Base-by-base conservation (phyloP, 768 basidiomycete genomes). In the Mycena galopus region DNA sequence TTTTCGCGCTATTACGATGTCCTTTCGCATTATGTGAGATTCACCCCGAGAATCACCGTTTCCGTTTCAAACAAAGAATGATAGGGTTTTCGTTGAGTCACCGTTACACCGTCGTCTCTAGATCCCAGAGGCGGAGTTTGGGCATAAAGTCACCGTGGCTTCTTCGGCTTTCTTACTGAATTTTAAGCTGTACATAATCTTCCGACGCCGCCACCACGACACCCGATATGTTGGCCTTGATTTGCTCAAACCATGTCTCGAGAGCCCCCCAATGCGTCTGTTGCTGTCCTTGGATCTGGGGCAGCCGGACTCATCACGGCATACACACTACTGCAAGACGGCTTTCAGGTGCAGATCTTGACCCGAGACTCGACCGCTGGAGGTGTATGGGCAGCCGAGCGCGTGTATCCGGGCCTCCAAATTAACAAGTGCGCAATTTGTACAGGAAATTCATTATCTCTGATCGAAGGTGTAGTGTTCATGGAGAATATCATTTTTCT, bases 401-500 rank as follows among this genome's bases (percentile, higher is more conserved):
- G 89, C 5, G 80, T 91, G 0, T 92, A 92, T 79, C 86, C 89
- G 1, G 88, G 87, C 4, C 78, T 92, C 6, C 77, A 80, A 2
- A 83, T 91, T 21, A 93, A 93, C 81, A 93, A 89, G 91, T 91
- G 73, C 50, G 88, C 79, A 7, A 17, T 16, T 27, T 14, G 8
- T 53, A 51, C 50, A 21, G 25, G 56, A 2, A 17, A 33, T 19
- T 35, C 21, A 58, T 56, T 42, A 44, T n/a, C 25, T 25, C 53
- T 66, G 37, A 60, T 27, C 14, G 21, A 6, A n/a, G 21, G 17
- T 63, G 27, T 65, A 92, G 92, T 74, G 90, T 93, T 1, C 86
- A 91, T 75, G 91, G 90, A 3, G 90, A 93, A 73, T 91, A 87
- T 71, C 77, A 84, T 14, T 92, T 92, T 79, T 91, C 91, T 8